Percentiles rank a stretch among this genome's conserved stretches.
phyloP scores from a whole-genome alignment of 2,329 filamentous ascomycete genomes.

The Diplodia corticola region DNA sequence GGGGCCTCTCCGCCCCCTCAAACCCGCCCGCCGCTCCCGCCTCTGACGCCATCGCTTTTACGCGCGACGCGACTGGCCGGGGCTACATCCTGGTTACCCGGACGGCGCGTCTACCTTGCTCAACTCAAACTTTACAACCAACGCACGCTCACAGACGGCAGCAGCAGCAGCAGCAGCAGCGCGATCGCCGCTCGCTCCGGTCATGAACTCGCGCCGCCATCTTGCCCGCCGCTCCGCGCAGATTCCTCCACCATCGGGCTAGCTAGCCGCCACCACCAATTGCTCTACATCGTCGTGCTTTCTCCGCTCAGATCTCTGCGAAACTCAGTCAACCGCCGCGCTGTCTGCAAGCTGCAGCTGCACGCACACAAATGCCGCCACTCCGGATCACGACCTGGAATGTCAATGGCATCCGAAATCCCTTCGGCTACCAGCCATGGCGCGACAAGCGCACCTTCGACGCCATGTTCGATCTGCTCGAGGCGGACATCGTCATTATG shows the following conservation, averaged over 20 bases:
- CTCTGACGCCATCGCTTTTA: constrained; percentile 19
- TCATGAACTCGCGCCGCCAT: constrained; percentile 7
- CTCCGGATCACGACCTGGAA: constrained; percentile 71
- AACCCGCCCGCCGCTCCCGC: not conserved
- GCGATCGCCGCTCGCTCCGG: not conserved
- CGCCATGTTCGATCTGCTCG: constrained; percentile 90
- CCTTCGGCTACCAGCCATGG: constrained; percentile 57
- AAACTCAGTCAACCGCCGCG: not conserved
- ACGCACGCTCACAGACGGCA: not conserved
- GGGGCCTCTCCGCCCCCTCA: not conserved
- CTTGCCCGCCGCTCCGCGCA: constrained; percentile 1
- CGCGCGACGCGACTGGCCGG: constrained; percentile 12
- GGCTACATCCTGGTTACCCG: not conserved
- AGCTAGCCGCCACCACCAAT: not conserved
- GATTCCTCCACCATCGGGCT: not conserved
- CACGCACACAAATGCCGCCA: constrained; percentile 42
- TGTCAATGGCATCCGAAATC: constrained; percentile 57
- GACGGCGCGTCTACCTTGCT: not conserved
- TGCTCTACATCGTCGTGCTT: not conserved
- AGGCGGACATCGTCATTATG: constrained; percentile 90
- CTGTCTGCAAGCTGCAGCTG: not conserved
- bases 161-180: not conserved
- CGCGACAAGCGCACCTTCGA: constrained; percentile 48
- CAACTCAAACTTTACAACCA: not conserved
- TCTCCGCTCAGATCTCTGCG: not conserved